These are phyloP conservation scores for Candida sanyiensis DNA, from an alignment of 805 yeast genomes.

Conservation along the genomic window DNA sequence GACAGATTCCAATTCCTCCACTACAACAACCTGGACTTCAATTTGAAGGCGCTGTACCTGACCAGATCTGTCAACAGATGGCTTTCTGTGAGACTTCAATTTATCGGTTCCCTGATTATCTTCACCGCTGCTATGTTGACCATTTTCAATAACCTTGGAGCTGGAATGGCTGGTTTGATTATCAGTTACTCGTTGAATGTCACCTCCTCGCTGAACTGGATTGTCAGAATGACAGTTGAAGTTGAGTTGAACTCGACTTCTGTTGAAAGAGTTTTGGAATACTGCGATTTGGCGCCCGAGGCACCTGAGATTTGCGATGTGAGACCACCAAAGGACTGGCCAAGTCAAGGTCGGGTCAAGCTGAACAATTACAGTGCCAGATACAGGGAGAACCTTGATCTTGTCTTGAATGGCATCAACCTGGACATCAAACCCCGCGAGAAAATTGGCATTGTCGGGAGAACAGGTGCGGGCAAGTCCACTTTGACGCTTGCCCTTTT, in stretches of 20 bases:
- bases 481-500: slow-evolving; percentile 79
- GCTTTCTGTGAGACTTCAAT: slow-evolving; percentile 56
- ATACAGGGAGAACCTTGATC: slow-evolving; percentile 76
- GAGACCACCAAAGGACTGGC: slow-evolving; percentile 75
- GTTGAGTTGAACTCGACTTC: slow-evolving; percentile 60
- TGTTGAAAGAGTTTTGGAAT: slow-evolving; percentile 63
- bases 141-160: slow-evolving; percentile 38
- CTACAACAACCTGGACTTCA: slow-evolving; percentile 64
- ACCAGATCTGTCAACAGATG: slow-evolving; percentile 64
- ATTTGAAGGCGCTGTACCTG: slow-evolving; percentile 68
- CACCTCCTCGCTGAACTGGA: slow-evolving; percentile 46
- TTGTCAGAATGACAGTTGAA: slow-evolving; percentile 57
- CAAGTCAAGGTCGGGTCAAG: slow-evolving; percentile 57
- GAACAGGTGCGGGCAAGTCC: slow-evolving; percentile 96
- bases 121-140: slow-evolving; percentile 46
- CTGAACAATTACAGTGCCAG: slow-evolving; percentile 75
- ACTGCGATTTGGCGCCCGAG: slow-evolving; percentile 65
- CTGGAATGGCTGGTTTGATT: slow-evolving; percentile 60
- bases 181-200: slow-evolving; percentile 60
- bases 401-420: slow-evolving; percentile 65
- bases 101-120: slow-evolving; percentile 53
- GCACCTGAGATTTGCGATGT: slow-evolving; percentile 67
- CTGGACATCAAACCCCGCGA: slow-evolving; percentile 66
- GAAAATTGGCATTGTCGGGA: slow-evolving; percentile 91
- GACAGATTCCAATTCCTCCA: slow-evolving; percentile 58